Conservation (phyloP, 2,329 filamentous ascomycete species). For the Sphaceloma murrayae region DNA sequence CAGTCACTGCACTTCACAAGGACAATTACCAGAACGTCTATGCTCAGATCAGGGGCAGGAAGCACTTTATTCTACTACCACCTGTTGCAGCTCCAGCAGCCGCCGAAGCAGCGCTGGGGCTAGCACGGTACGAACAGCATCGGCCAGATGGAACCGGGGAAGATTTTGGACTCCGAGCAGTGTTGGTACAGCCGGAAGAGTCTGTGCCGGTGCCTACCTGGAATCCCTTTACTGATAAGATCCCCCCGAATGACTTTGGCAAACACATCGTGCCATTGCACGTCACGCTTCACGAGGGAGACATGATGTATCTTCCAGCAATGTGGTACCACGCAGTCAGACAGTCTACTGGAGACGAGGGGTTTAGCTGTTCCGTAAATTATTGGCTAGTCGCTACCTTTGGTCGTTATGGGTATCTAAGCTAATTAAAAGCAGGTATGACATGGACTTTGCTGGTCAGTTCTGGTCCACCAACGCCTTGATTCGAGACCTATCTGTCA, state of each 20-base stretch:
- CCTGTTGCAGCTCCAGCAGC: slow-evolving; percentile 60
- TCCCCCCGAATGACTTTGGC: slow-evolving; percentile 50
- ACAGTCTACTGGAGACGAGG: slow-evolving; percentile 58
- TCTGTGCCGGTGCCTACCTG: slow-evolving; percentile 60
- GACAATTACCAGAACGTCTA: slow-evolving; percentile 84
- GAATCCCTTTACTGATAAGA: slow-evolving; percentile 56
- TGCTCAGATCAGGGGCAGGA: slow-evolving; percentile 61
- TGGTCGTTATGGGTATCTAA: slow-evolving; percentile 7
- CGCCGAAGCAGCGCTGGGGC: slow-evolving; percentile 49
- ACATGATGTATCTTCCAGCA: slow-evolving; percentile 73
- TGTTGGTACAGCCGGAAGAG: slow-evolving; percentile 31
- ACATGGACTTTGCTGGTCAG: slow-evolving; percentile 64
- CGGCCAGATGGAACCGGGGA: slow-evolving; percentile 3
- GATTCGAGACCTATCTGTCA: slow-evolving; percentile 24
- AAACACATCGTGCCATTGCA: slow-evolving; percentile 49
- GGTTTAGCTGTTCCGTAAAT: slow-evolving; percentile 68
- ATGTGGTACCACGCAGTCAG: slow-evolving; percentile 82
- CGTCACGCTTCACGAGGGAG: slow-evolving; percentile 61
- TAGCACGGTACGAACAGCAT: slow-evolving; percentile 46
- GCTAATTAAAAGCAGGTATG: slow-evolving; percentile 48
- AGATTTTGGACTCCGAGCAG: slow-evolving; percentile 24
- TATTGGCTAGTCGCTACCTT: slow-evolving; percentile 52
- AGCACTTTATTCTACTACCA: slow-evolving; percentile 68
- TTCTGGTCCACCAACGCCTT: slow-evolving; percentile 56
- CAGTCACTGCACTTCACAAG: slow-evolving; percentile 64